Percentiles rank a stretch among this genome's conserved stretches.
Evolutionary conservation across 2,329 filamentous ascomycete species (phyloP).

Genomic region (Colletotrichum sp.): DNA sequence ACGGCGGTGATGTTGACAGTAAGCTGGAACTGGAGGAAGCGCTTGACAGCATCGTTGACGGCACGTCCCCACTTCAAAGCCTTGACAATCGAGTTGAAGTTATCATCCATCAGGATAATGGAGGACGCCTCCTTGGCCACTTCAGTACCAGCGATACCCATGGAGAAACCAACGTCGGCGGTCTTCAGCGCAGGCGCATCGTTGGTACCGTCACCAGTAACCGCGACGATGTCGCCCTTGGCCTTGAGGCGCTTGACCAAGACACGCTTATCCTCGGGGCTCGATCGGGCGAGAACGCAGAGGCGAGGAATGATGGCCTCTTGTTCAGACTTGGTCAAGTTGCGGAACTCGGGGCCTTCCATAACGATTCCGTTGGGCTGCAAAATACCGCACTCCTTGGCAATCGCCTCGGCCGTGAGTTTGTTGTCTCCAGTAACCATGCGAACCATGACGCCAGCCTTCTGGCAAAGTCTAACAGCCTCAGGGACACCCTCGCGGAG

Average conservation of each 20-base stretch:
- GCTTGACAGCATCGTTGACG: constrained; percentile 79
- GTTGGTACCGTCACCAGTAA: constrained; percentile 85
- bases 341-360: constrained; percentile 80
- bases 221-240: constrained; percentile 78
- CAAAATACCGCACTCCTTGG: constrained; percentile 78
- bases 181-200: constrained; percentile 82
- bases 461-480: constrained; percentile 75
- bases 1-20: constrained; percentile 94
- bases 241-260: constrained; percentile 75
- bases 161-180: constrained; percentile 84
- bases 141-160: constrained; percentile 84
- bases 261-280: constrained; percentile 78
- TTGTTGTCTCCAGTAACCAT: constrained; percentile 90
- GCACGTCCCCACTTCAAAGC: constrained; percentile 82
- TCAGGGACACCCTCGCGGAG: constrained; percentile 76
- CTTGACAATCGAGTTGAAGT: constrained; percentile 86
- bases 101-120: constrained; percentile 88
- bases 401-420: constrained; percentile 79
- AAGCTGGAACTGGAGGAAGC: constrained; percentile 78
- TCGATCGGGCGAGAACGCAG: constrained; percentile 76
- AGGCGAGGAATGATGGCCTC: constrained; percentile 71
- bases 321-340: constrained; percentile 70
- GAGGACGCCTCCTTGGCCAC: constrained; percentile 86
- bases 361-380: constrained; percentile 72
- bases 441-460: constrained; percentile 78